These are phyloP conservation scores for Stagonosporopsis vannaccii DNA, from an alignment of 2,329 filamentous ascomycete species.

Conservation along the genomic window DNA sequence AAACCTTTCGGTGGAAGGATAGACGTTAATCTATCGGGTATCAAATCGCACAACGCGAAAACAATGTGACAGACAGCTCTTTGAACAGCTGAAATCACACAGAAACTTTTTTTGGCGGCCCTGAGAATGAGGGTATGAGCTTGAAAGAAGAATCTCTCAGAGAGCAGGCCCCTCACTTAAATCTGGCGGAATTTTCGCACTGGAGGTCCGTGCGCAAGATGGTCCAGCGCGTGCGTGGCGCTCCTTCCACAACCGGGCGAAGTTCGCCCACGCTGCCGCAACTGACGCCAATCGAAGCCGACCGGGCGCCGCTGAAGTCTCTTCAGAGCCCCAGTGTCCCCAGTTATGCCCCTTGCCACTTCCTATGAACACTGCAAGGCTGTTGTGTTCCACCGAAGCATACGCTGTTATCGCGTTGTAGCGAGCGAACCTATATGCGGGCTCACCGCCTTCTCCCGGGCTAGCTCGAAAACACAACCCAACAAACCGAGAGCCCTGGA, in stretches of 20 bases:
- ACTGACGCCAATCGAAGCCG: conserved; percentile 6
- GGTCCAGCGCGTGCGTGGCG: conserved; percentile 18
- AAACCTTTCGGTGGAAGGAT: conserved; percentile 15
- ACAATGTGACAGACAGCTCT: conserved; percentile 17
- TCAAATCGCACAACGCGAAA: conserved; percentile 21
- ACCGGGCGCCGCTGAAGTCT: conserved; percentile 2
- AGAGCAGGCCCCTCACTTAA: neutral
- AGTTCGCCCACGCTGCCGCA: conserved; percentile 12
- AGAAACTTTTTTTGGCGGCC: conserved; percentile 15
- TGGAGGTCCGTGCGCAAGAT: neutral
- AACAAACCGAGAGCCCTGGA: conserved; percentile 20
- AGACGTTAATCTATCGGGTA: conserved; percentile 18
- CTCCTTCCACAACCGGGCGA: conserved; percentile 21
- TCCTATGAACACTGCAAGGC: neutral
- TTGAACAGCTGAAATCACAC: conserved; percentile 16
- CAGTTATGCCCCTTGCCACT: conserved; percentile 13
- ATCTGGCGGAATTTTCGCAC: conserved; percentile 4
- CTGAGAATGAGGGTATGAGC: conserved; percentile 5
- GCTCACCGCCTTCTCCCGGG: conserved; percentile 21
- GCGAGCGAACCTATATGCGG: conserved; percentile 14
- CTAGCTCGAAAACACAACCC: conserved; percentile 14
- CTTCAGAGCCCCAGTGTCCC: conserved; percentile 9
- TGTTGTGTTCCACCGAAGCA: neutral
- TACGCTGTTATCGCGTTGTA: neutral
- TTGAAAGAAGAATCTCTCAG: neutral